Evolutionary conservation across 164 flowering plant genomes (phyloP), one percentile per base, ranked within the genome.

Genomic region (grape (Vitis vinifera)): DNA sequence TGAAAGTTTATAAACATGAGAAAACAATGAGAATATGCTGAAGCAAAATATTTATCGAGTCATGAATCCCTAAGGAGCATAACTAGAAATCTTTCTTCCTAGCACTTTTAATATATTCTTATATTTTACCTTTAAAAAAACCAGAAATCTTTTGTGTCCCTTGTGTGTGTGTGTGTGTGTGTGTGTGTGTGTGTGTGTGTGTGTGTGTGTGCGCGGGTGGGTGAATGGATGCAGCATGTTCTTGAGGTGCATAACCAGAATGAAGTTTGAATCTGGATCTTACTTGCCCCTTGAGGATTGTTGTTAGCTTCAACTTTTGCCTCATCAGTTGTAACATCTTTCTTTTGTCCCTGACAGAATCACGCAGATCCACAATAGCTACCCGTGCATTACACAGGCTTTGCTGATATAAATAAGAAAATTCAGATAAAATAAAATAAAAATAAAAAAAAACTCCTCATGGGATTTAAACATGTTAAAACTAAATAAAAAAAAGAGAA

Each of bases 221-320:
- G 44, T 37, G 44, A 37, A 37, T 37, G 44, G 44, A 37, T 37
- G 44, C 44, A 37, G 44, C 44, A 37, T 37, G 0, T 37, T 6
- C 7, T 3, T 6, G 44, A 37, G 44, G 44, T 37, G 63, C 10
- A 57, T 17, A 3, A 57, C 3, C 63, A 23, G 13, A 56, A 17
- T 6, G 44, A 37, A 37, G 44, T 37, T 37, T 23, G 23, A 12
- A 3, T 12, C 52, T 5, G 14, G 17, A 65, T 51, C 83, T 79
- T 83, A 86, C 93, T 67, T 89, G 93, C 72, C 71, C 78, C 71
- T 79, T 81, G 53, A 89, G 85, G 68, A 89, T 83, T 44, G 86
- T 72, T 17, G 64, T 58, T 12, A 86, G 76, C 85, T 80, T 87
- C 81, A 81, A 7, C 62, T 80, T 76, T 57, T 73, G 81, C 70